Conservation (phyloP, 1,139 yeast genomes). For the Eremothecium coryli region DNA sequence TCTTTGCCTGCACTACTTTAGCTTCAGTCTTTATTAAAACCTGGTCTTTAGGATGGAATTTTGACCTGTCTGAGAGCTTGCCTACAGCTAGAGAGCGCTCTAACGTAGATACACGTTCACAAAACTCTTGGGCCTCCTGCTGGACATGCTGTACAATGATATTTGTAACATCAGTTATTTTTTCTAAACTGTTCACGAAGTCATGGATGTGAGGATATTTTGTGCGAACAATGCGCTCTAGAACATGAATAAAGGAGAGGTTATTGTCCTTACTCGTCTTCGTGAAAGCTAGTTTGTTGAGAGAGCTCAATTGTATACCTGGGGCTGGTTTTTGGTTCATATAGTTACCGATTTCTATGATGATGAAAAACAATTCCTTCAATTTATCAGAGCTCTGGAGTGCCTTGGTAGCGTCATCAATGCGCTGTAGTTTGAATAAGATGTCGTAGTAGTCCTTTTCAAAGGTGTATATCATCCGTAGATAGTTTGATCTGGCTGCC, state of each 20-base stretch:
- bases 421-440: conserved; percentile 46
- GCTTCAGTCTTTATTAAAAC: conserved; percentile 48
- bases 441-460: conserved; percentile 69
- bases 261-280: conserved; percentile 70
- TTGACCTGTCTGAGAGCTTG: conserved; percentile 55
- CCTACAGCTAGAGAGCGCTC: conserved; percentile 57
- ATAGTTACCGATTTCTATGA: conserved; percentile 80
- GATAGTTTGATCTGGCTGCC: conserved; percentile 76
- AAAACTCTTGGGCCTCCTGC: conserved; percentile 58
- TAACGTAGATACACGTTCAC: conserved; percentile 45
- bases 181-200: conserved; percentile 66
- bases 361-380: conserved; percentile 60
- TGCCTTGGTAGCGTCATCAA: conserved; percentile 60
- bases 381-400: conserved; percentile 58
- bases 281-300: conserved; percentile 75
- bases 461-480: conserved; percentile 57
- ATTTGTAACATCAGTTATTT: conserved; percentile 56
- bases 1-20: conserved; percentile 48
- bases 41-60: conserved; percentile 71
- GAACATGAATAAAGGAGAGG: conserved; percentile 75
- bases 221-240: conserved; percentile 68
- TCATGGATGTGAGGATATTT: conserved; percentile 69
- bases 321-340: conserved; percentile 89
- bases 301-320: conserved; percentile 76
- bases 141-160: conserved; percentile 69